Evolutionary conservation across 306 rosid species (phyloP).

Genomic region (Pyrus bretschneideri): DNA sequence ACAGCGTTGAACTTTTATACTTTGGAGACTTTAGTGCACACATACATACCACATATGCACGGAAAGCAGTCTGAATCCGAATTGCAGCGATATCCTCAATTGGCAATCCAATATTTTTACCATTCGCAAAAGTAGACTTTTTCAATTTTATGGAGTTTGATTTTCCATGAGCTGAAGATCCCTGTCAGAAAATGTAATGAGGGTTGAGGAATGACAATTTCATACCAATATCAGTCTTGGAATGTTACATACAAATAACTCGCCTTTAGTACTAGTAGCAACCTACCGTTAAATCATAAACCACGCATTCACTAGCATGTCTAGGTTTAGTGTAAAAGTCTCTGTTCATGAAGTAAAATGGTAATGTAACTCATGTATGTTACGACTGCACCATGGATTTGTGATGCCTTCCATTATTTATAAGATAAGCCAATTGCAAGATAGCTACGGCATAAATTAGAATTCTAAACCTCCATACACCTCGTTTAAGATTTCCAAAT

Average conservation of each 20-base stretch:
- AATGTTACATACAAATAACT: neutral
- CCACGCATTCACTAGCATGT: neutral
- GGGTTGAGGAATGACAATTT: constrained; percentile 13
- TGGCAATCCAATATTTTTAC: constrained; percentile 40
- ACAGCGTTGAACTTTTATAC: neutral
- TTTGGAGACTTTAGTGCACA: constrained; percentile 8
- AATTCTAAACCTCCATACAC: neutral
- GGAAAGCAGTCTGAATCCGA: constrained; percentile 83
- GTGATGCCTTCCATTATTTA: neutral
- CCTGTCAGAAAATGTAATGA: constrained; percentile 35
- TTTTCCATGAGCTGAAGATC: constrained; percentile 36
- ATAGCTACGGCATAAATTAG: neutral
- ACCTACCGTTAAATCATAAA: constrained; percentile 9
- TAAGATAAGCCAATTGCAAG: neutral
- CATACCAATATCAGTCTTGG: constrained; percentile 12
- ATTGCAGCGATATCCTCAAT: constrained; percentile 74
- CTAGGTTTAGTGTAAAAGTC: neutral
- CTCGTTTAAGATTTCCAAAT: constrained; percentile 2
- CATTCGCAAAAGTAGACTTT: constrained; percentile 31
- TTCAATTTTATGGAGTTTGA: constrained; percentile 33
- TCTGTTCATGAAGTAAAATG: neutral
- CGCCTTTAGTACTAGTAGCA: neutral
- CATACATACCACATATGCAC: constrained; percentile 59
- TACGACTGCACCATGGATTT: neutral
- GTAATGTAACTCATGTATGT: neutral